Conservation (phyloP, 257 asterid genomes). For the Craterostigma plantagineum region DNA sequence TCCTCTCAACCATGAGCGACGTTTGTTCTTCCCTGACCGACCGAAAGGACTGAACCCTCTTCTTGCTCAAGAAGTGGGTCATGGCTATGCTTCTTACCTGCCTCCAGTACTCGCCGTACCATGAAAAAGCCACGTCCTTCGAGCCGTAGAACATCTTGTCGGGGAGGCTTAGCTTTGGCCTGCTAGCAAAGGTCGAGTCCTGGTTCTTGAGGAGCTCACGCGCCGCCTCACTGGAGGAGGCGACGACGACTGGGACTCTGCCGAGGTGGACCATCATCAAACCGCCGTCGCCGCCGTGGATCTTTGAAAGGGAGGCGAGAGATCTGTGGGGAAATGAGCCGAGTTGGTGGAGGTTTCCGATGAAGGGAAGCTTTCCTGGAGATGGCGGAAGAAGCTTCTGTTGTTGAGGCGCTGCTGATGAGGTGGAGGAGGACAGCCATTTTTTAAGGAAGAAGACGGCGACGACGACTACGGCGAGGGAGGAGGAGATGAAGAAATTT, state of each 20-base stretch:
- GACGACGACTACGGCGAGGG: neutral
- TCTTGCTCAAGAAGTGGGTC: slow-evolving; percentile 27
- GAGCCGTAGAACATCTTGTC: slow-evolving; percentile 9
- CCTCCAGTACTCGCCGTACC: slow-evolving; percentile 36
- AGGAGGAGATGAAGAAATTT: neutral
- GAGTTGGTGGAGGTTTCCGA: slow-evolving; percentile 27
- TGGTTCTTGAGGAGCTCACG: slow-evolving; percentile 24
- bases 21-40: slow-evolving; percentile 24
- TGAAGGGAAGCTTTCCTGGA: slow-evolving; percentile 23
- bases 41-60: slow-evolving; percentile 21
- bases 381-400: slow-evolving; percentile 19
- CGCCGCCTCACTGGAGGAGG: slow-evolving; percentile 22
- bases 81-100: slow-evolving; percentile 19
- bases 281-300: slow-evolving; percentile 22
- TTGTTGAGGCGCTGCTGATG: too few relatives aligned
- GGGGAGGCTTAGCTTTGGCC: slow-evolving; percentile 16
- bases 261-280: slow-evolving; percentile 33
- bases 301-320: slow-evolving; percentile 14
- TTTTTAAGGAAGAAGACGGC: too few relatives aligned
- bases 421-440: too few relatives aligned
- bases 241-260: slow-evolving; percentile 17
- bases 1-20: slow-evolving; percentile 17
- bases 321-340: slow-evolving; percentile 24
- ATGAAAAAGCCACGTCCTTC: slow-evolving; percentile 17
- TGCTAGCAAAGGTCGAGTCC: slow-evolving; percentile 16